Percentiles rank a stretch among this genome's conserved stretches.
Conservation (phyloP, 495 filamentous ascomycete species). For the Massariosphaeria phaeospora region DNA sequence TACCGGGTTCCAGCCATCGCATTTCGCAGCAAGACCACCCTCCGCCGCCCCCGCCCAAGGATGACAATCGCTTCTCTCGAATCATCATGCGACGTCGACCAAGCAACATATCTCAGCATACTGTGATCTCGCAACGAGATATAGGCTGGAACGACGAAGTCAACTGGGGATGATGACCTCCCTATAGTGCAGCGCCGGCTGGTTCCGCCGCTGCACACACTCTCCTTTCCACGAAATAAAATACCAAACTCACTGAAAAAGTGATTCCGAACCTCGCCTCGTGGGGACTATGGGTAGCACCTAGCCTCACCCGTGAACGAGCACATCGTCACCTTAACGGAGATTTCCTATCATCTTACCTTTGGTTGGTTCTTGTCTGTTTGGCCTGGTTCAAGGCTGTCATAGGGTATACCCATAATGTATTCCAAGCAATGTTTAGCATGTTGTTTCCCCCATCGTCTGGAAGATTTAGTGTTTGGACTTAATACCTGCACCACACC, state of each 20-base stretch:
- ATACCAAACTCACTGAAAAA: conserved; percentile 30
- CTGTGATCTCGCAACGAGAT: conserved; percentile 20
- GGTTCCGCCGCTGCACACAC: conserved; percentile 9
- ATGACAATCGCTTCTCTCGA: conserved; percentile 21
- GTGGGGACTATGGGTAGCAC: neutral
- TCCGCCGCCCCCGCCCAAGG: conserved; percentile 28
- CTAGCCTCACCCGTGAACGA: conserved; percentile 8
- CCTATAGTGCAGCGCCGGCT: conserved; percentile 7
- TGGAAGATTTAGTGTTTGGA: conserved; percentile 10
- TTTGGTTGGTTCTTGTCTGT: conserved; percentile 3
- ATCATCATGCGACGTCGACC: conserved; percentile 23
- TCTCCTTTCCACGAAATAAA: neutral
- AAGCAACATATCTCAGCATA: conserved; percentile 29
- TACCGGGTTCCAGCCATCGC: conserved; percentile 12
- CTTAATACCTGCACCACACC: conserved; percentile 15
- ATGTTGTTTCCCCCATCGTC: conserved; percentile 3
- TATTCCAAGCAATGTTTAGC: conserved; percentile 19
- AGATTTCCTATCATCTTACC: conserved; percentile 3
- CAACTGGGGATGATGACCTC: conserved; percentile 23
- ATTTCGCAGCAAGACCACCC: conserved; percentile 10
- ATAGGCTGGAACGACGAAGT: conserved; percentile 26
- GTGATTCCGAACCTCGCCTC: conserved; percentile 31
- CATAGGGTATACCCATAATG: conserved; percentile 31
- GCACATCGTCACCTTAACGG: conserved; percentile 28
- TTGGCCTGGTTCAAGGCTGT: conserved; percentile 1